Conservation (phyloP, 2,329 filamentous ascomycete genomes). For the Calonectria pauciramosa region DNA sequence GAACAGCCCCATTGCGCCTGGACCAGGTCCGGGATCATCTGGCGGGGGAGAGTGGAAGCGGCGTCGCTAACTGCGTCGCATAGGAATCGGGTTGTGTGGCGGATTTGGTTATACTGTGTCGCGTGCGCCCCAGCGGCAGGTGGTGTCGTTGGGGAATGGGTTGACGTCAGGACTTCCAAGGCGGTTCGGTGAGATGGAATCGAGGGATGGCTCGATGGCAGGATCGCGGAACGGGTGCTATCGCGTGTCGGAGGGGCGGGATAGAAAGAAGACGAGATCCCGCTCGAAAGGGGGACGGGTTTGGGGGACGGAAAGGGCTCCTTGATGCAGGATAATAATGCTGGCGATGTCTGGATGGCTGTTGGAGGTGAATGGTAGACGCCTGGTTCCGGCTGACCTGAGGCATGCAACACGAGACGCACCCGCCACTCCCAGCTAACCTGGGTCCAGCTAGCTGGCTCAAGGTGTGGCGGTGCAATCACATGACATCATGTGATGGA, state of each 20-base stretch:
- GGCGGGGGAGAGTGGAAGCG: slow-evolving; percentile 49
- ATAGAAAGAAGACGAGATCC: background rate
- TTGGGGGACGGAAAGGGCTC: background rate
- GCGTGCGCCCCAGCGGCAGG: background rate
- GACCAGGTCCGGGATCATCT: slow-evolving; percentile 61
- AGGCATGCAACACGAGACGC: slow-evolving; percentile 44
- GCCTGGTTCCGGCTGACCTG: slow-evolving; percentile 42
- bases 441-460: slow-evolving; percentile 12
- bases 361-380: slow-evolving; percentile 34
- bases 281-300: slow-evolving; percentile 28
- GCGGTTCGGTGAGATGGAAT: background rate
- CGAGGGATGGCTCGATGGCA: slow-evolving; percentile 22
- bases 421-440: slow-evolving; percentile 29
- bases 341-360: slow-evolving; percentile 31
- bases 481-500: slow-evolving; percentile 46
- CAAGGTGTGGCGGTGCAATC: slow-evolving; percentile 48
- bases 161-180: slow-evolving; percentile 31
- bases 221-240: slow-evolving; percentile 21
- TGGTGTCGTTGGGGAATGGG: slow-evolving; percentile 23
- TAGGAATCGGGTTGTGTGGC: slow-evolving; percentile 34
- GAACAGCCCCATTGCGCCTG: slow-evolving; percentile 76
- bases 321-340: background rate
- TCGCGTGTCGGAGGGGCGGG: slow-evolving; percentile 15
- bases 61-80: slow-evolving; percentile 39
- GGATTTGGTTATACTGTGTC: background rate